Evolutionary conservation across 2,329 filamentous ascomycete species (phyloP).

Genomic region (Talaromyces sp.): DNA sequence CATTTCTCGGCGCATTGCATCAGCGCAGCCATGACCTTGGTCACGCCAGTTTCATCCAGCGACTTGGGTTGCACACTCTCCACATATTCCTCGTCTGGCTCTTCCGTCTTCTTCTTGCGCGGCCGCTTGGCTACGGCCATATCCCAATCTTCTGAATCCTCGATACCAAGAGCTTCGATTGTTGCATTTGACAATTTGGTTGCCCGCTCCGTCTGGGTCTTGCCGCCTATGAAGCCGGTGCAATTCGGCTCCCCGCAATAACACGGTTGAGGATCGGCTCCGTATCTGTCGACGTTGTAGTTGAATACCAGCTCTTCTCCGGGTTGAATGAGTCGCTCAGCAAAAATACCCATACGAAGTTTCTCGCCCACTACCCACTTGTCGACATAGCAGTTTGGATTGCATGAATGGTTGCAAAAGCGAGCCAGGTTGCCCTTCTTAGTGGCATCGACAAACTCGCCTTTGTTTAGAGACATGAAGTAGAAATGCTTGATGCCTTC

Average conservation of each 20-base stretch:
- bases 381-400: slow-evolving; percentile 97
- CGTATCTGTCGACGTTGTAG: slow-evolving; percentile 98
- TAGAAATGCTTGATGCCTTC: slow-evolving; percentile 99
- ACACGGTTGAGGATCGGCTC: slow-evolving; percentile 91
- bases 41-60: slow-evolving; percentile 76
- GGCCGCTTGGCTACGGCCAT: slow-evolving; percentile 83
- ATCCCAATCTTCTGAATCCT: slow-evolving; percentile 88
- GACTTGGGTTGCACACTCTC: slow-evolving; percentile 77
- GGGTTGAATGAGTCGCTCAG: slow-evolving; percentile 72
- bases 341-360: slow-evolving; percentile 98
- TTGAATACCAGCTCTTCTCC: slow-evolving; percentile 98
- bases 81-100: slow-evolving; percentile 94
- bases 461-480: slow-evolving; percentile 97
- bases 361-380: slow-evolving; percentile 99
- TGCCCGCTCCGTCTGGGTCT: slow-evolving; percentile 92
- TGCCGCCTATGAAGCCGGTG: slow-evolving; percentile 92
- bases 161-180: slow-evolving; percentile 92
- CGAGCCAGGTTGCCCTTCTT: slow-evolving; percentile 93
- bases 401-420: slow-evolving; percentile 99
- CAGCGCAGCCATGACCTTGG: slow-evolving; percentile 91
- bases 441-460: slow-evolving; percentile 95
- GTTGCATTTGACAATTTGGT: slow-evolving; percentile 86
- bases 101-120: slow-evolving; percentile 83
- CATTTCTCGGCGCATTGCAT: slow-evolving; percentile 99
- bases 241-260: slow-evolving; percentile 95